Evolutionary conservation across 306 rosid genomes (phyloP), one percentile per base, ranked within the genome.

Genomic region (Vigna radiata): DNA sequence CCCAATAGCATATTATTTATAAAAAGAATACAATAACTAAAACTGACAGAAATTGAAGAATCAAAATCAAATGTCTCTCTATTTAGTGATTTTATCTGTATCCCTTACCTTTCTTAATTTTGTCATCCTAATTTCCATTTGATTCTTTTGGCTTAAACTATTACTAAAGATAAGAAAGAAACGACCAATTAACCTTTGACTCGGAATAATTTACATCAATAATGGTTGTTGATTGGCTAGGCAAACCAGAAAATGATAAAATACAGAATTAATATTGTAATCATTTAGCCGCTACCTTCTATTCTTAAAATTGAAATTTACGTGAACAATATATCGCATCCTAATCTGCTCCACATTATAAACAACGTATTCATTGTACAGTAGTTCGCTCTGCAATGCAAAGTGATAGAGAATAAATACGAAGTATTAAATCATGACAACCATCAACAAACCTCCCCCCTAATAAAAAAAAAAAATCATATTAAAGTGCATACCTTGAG

Each of bases 291-390:
- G 16, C 79, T 73, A 68, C 17, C 43, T 59, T 81, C 84, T 79
- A 44, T 54, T 5, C 54, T 78, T 86, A 79, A 84, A 92, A 61
- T 87, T 84, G 91, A 92, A 95, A 44, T 89, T 84, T 71, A 92
- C 93, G 60, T 89, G 93, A 85, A 89, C 80, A 59, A 90, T 75
- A 76, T 92, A 95, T 37, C 96, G 91, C 99, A 95, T 95, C 83
- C 83, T 83, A 71, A 95, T 87, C 84, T 95, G 99, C 18, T 92
- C 94, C 71, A 87, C 93, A 39, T 91, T 87, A 85, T 92, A 95
- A 59, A 95, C 98, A 81, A 95, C 83, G 89, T 92, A 95, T 81
- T 95, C 99, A 41, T 92, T 95, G 87, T 92, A 92, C 76, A 85
- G 36, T 41, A 95, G 82, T 68, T 46, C 41, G 23, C 94, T 94